Percentiles rank a stretch among this genome's conserved stretches.
Conservation (phyloP, 75 land plant species). For the Isoetes taiwanensis region DNA sequence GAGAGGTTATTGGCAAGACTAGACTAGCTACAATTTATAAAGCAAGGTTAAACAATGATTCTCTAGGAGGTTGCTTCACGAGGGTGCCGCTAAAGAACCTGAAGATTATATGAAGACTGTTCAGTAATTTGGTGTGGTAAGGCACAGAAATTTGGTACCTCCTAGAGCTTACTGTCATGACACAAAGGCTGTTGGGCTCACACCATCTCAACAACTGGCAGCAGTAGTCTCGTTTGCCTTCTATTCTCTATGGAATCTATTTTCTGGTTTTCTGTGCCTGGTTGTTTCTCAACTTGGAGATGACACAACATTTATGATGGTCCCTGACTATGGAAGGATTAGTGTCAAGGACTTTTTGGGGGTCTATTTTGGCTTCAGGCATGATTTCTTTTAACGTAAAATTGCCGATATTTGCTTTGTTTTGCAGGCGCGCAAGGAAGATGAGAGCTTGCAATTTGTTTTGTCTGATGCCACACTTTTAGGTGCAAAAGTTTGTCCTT, state of each 20-base stretch:
- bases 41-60: too few relatives aligned
- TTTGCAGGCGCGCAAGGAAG: conserved; percentile 84
- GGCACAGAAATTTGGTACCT: conserved; percentile 40
- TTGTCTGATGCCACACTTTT: conserved; percentile 72
- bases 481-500: conserved; percentile 41
- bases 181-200: conserved; percentile 66
- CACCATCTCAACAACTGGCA: conserved; percentile 47
- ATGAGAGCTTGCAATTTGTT: conserved; percentile 79
- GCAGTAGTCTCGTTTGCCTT: conserved; percentile 59
- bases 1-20: too few relatives aligned
- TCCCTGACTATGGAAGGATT: conserved; percentile 13
- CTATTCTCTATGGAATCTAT: conserved; percentile 70
- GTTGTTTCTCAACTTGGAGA: conserved; percentile 58
- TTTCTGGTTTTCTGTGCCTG: conserved; percentile 54
- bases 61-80: too few relatives aligned
- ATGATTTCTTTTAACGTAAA: too few relatives aligned
- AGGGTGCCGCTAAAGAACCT: too few relatives aligned
- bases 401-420: not conserved
- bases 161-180: conserved; percentile 69
- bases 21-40: too few relatives aligned
- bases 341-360: conserved; percentile 36
- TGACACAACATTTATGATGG: conserved; percentile 20
- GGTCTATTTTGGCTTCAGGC: conserved; percentile 38
- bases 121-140: too few relatives aligned
- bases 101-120: too few relatives aligned